These are phyloP conservation scores for Cyclotella kingstonii DNA, from an alignment of 108 stramenopile genomes.

Conservation along the genomic window DNA sequence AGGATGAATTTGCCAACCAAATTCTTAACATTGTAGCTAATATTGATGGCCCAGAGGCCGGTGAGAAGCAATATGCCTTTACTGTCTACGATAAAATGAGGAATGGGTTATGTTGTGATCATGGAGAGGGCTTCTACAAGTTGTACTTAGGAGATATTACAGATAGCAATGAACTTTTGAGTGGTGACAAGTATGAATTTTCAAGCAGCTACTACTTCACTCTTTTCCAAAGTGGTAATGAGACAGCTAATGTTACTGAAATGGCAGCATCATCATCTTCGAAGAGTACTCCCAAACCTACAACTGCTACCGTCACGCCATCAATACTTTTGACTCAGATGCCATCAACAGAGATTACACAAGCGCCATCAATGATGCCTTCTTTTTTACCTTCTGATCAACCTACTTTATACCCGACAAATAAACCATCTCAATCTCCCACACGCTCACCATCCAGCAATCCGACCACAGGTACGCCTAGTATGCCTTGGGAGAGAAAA, in stretches of 20 bases:
- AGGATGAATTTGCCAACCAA: conserved; percentile 29
- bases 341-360: too few relatives aligned
- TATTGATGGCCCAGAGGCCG: conserved; percentile 31
- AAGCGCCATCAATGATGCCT: background rate
- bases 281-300: background rate
- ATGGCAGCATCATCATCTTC: background rate
- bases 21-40: conserved; percentile 18
- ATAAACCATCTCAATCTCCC: conserved; percentile 5
- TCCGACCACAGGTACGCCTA: conserved; percentile 24
- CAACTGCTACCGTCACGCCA: too few relatives aligned
- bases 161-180: conserved; percentile 21
- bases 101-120: conserved; percentile 42
- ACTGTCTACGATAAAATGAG: conserved; percentile 49
- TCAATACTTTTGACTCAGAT: too few relatives aligned
- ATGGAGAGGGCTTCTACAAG: conserved; percentile 38
- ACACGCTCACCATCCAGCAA: conserved; percentile 2
- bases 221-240: conserved; percentile 28
- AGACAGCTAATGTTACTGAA: conserved; percentile 5
- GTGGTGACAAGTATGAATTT: conserved; percentile 33
- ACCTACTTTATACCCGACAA: conserved; percentile 8
- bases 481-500: conserved; percentile 26
- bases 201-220: conserved; percentile 46
- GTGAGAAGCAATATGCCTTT: conserved; percentile 49
- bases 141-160: conserved; percentile 26
- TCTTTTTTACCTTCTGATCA: background rate